Conservation (phyloP, 495 filamentous ascomycete genomes). For the Terfezia claveryi region DNA sequence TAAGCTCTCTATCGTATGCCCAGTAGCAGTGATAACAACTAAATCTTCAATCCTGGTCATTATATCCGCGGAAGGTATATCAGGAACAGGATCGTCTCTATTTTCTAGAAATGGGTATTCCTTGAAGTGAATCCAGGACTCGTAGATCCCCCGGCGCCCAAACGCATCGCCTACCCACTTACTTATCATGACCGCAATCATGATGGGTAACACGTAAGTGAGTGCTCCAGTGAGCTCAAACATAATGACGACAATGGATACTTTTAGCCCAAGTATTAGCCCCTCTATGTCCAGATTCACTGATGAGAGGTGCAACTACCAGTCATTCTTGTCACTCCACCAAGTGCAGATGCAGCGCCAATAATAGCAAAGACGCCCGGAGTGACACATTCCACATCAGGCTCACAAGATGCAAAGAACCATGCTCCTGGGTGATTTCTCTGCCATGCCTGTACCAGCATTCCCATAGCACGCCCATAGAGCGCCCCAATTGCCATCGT, state of each 20-base stretch:
- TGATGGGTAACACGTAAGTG: conserved; percentile 93
- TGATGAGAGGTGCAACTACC: background rate
- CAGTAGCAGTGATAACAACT: conserved; percentile 61
- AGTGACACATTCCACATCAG: conserved; percentile 75
- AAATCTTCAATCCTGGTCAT: conserved; percentile 89
- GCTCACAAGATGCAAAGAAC: conserved; percentile 59
- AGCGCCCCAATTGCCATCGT: conserved; percentile 94
- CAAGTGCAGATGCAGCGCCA: conserved; percentile 83
- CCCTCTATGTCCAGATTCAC: background rate
- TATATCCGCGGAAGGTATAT: conserved; percentile 60
- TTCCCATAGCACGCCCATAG: conserved; percentile 75
- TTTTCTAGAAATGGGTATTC: conserved; percentile 94
- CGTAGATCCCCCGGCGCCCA: conserved; percentile 84
- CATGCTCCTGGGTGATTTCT: conserved; percentile 51
- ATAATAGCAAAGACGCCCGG: conserved; percentile 93
- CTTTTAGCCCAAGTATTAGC: conserved; percentile 5
- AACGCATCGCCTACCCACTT: conserved; percentile 99
- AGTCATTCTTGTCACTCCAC: conserved; percentile 95
- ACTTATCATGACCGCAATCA: conserved; percentile 96
- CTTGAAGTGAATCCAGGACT: conserved; percentile 90
- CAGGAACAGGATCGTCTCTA: conserved; percentile 63
- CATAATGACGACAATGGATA: conserved; percentile 96
- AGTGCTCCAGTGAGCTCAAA: conserved; percentile 93
- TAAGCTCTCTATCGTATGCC: conserved; percentile 63
- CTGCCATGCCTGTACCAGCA: conserved; percentile 78